phyloP scores from a whole-genome alignment of 345 rosid species.

The Ceriops tagal region DNA sequence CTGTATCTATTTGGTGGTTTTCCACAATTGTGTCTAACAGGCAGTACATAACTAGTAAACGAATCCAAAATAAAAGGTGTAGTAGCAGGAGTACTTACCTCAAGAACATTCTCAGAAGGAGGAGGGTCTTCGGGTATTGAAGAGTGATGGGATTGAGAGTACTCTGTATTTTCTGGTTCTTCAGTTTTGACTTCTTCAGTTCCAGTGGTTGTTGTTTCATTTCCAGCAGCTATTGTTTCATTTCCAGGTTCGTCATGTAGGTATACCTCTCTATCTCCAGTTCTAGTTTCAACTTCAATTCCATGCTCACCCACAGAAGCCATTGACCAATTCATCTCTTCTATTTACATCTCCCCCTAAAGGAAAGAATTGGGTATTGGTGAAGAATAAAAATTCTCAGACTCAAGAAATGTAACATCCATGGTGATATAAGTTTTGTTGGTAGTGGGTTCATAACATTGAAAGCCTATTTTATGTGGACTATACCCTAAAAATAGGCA shows the following conservation, averaged over 20 bases:
- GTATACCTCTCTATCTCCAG: background rate
- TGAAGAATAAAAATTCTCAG: background rate
- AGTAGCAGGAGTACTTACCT: background rate
- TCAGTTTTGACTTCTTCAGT: background rate
- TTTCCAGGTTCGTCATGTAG: background rate
- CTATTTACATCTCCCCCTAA: background rate
- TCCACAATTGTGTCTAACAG: background rate
- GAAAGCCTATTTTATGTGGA: no score
- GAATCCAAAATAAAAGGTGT: background rate
- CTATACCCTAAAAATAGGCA: no score
- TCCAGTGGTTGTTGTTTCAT: background rate
- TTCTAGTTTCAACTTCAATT: background rate
- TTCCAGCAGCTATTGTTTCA: background rate
- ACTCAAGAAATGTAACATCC: background rate
- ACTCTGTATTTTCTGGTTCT: constrained; percentile 1
- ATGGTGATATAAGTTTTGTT: no score
- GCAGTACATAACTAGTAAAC: background rate
- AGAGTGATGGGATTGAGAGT: background rate
- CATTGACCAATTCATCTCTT: background rate
- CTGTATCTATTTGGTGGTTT: background rate
- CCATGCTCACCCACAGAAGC: background rate
- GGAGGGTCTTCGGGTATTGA: background rate
- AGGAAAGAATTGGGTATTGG: background rate
- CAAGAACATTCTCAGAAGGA: background rate
- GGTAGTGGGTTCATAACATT: no score